A percentile compares a stretch with the other conserved stretches of the same genome.
phyloP scores from a whole-genome alignment of 179 eudicot species.

The Actinidia polygama region DNA sequence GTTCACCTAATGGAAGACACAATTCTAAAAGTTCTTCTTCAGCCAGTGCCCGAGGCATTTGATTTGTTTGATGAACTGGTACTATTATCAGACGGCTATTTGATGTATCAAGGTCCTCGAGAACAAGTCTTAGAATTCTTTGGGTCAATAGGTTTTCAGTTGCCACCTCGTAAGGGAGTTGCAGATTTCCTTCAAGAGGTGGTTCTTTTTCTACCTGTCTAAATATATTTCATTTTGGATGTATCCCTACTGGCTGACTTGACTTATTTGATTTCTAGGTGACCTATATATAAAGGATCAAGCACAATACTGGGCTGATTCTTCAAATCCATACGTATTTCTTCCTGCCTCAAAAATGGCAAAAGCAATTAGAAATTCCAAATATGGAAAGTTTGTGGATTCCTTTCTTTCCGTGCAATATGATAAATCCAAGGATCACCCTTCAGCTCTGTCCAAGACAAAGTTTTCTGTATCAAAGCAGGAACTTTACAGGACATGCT shows the following conservation, averaged over 20 bases:
- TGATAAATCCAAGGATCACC: conserved; percentile 65
- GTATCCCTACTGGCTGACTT: not conserved
- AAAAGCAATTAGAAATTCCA: conserved; percentile 67
- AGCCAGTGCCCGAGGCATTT: conserved; percentile 80
- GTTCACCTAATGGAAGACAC: conserved; percentile 84
- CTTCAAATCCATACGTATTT: conserved; percentile 71
- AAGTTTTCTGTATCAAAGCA: conserved; percentile 57
- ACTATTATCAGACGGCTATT: conserved; percentile 59
- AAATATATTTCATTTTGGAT: not conserved
- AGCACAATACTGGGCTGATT: conserved; percentile 86
- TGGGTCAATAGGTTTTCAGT: conserved; percentile 54
- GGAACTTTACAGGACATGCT: conserved; percentile 79
- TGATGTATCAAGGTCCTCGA: conserved; percentile 72
- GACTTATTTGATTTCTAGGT: conserved; percentile 54
- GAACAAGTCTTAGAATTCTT: conserved; percentile 57
- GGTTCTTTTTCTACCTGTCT: not conserved
- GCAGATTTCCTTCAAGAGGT: conserved; percentile 87
- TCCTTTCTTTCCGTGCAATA: conserved; percentile 56
- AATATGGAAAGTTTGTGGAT: conserved; percentile 56
- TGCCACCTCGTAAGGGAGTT: conserved; percentile 63
- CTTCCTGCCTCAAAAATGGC: conserved; percentile 68
- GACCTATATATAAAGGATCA: conserved; percentile 87
- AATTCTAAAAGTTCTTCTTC: conserved; percentile 59
- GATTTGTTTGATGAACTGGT: conserved; percentile 71
- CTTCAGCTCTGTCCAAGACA: conserved; percentile 55